Base-by-base conservation (phyloP, 805 yeast genomes). In the Blastobotrys robertii region DNA sequence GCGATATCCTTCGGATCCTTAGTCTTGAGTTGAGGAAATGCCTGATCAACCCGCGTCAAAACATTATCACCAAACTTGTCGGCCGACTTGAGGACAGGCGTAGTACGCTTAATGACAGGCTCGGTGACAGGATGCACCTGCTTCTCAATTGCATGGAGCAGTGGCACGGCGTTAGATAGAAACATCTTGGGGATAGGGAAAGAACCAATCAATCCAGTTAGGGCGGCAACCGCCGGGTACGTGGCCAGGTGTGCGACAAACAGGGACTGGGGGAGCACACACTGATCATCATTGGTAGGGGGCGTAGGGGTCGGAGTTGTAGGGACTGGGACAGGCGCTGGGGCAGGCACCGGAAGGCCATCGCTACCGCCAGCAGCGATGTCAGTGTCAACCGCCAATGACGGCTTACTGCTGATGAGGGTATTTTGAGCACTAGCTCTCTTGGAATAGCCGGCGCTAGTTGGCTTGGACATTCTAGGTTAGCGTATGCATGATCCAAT, bases 101-200 rank as follows among this genome's bases (percentile, higher is more conserved):
- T 63, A 10, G 73, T 61, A 13, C 62, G 51, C 42, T 62, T 62
- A 30, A 61, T 57, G 6, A 62, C 50, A 29, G 67, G 67, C 41
- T 60, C 61, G 3, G 57, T 44, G 13, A 59, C 56, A 15, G 56
- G 52, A 34, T 49, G 46, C 31, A 57, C 42, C 22, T 59, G 55
- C 42, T 58, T 59, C 44, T 54, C 52, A 36, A 64, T 44, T 40
- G 60, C 69, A 58, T 74, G 72, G 52, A 77, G 52, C 38, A 77
- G 58, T 8, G 83, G 83, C 34, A 77, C 71, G 29, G 78, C 77
- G 58, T 77, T 77, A 9, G 81, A 74, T 3, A 76, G 71, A 57
- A 77, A 74, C 37, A 76, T 63, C 56, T 76, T 75, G 44, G 70
- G 69, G 28, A 73, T 68, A 13, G 82, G 81, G 53, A 74, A 72